Evolutionary conservation across 352 stramenopile genomes (phyloP), one percentile per base, ranked within the genome.

Genomic region (Globisporangium perplexum): DNA sequence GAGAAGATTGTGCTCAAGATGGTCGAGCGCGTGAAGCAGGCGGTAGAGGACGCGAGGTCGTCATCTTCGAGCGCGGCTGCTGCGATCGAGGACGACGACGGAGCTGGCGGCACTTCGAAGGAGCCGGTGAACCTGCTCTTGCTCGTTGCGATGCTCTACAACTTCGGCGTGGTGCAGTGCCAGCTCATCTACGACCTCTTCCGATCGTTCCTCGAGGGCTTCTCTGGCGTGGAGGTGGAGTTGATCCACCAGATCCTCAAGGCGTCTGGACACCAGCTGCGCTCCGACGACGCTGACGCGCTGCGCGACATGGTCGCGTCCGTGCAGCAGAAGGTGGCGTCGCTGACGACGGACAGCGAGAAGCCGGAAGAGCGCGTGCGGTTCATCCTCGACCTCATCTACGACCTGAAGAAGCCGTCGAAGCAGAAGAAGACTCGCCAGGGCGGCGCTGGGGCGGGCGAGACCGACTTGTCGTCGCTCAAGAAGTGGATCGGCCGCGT

Each of bases 381-480:
- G 11, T 93, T 92, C 65, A 96, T 99, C 60, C 67, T 99, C 26
- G 91, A 98, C 51, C 83, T 97, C 14, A 98, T 99, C 50, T 96
- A 93, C 59, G 92, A 98, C 63, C 73, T 99, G 22, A 98, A 98
- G 68, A 98, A 98, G 67, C 70, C 78, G 55, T 96, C 95, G 56
- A 98, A 96, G 68, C 81, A 90, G 38, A 90, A 93, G 49, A 85
- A 95, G 50, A 46, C 58, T 11, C 62, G 63, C 2, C 70, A 66
- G 66, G 94, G 64, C 39, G 36, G 54, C 31, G 52, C 30, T 0
- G 53, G 50, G 18, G 82, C 65, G 46, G 66, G 52, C n/a, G 68
- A 57, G 65, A 93, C 76, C 4, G 79, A 90, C 51, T 77, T 92
- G 11, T 69, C 74, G 18, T 87, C 84, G 33, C 74, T 98, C 12